A percentile compares a stretch with the other conserved stretches of the same genome.
Evolutionary conservation across 495 filamentous ascomycete species (phyloP).

Genomic region (Daldinia caldariorum): DNA sequence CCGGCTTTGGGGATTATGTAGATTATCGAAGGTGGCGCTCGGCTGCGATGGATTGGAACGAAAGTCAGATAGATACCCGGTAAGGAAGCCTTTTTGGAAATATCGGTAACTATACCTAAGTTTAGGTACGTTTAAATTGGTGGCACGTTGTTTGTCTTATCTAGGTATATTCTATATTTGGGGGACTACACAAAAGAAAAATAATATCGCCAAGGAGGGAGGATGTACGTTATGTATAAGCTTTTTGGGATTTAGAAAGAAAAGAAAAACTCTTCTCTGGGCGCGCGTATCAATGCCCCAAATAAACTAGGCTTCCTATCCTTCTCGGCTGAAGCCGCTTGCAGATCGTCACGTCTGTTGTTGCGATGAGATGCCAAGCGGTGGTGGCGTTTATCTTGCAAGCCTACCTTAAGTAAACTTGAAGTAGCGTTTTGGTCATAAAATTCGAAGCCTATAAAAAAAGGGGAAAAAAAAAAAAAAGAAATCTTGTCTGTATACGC

Average conservation of each 20-base stretch:
- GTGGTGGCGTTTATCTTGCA: not conserved
- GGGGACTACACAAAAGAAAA: slow-evolving; percentile 16
- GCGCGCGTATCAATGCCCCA: not conserved
- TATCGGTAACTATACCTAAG: no score
- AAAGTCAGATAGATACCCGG: slow-evolving; percentile 40
- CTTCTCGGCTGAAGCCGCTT: not conserved
- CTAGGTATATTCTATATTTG: no score
- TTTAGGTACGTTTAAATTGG: slow-evolving; percentile 10
- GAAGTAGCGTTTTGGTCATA: no score
- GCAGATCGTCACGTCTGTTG: not conserved
- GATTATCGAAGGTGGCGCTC: slow-evolving; percentile 20
- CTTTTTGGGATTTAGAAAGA: not conserved
- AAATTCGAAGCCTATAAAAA: not conserved
- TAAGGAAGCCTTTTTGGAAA: slow-evolving; percentile 3
- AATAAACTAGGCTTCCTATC: not conserved
- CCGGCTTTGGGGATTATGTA: not conserved
- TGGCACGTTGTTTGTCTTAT: slow-evolving; percentile 5
- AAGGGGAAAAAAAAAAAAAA: no score
- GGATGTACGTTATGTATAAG: slow-evolving; percentile 8
- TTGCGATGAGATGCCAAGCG: not conserved
- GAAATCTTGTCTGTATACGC: not conserved
- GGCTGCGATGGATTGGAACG: slow-evolving; percentile 19
- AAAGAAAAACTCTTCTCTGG: slow-evolving; percentile 26
- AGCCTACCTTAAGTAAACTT: no score
- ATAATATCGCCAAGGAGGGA: not conserved